Evolutionary conservation across 257 asterid species (phyloP).

Genomic region (Nicotiana obtusifolia): DNA sequence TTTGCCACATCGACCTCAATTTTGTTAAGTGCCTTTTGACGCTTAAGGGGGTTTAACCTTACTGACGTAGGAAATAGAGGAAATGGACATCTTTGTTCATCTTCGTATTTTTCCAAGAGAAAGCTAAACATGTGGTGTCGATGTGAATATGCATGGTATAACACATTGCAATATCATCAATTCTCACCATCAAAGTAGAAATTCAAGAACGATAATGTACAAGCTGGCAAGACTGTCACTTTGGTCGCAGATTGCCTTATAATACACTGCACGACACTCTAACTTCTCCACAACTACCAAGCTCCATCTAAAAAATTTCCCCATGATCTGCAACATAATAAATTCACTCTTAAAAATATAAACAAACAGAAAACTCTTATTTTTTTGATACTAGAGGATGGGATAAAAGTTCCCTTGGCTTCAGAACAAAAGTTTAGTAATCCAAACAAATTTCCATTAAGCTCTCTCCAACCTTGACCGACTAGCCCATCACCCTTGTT

Average conservation of each 20-base stretch:
- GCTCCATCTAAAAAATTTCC: not conserved
- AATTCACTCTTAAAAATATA: not conserved
- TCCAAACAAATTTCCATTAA: not conserved
- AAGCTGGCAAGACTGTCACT: not conserved
- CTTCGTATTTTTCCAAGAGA: not conserved
- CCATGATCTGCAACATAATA: not conserved
- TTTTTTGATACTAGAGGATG: not conserved
- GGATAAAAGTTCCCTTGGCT: not conserved
- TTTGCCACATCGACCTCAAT: not conserved
- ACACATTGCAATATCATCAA: not conserved
- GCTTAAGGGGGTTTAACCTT: not conserved
- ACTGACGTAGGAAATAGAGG: not conserved
- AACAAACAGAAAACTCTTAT: not conserved
- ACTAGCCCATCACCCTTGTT: not conserved
- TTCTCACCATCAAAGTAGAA: not conserved
- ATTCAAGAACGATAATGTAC: constrained; percentile 1
- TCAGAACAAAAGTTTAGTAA: not conserved
- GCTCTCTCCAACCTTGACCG: constrained; percentile 1
- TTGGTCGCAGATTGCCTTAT: not conserved
- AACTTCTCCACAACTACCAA: not conserved
- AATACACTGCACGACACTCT: not conserved
- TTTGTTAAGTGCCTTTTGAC: not conserved
- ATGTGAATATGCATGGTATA: not conserved
- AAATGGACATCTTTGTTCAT: not conserved
- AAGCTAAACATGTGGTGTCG: not conserved